A percentile compares a stretch with the other conserved stretches of the same genome.
phyloP scores from a whole-genome alignment of 495 filamentous ascomycete species.

The Penicillium turbatum region DNA sequence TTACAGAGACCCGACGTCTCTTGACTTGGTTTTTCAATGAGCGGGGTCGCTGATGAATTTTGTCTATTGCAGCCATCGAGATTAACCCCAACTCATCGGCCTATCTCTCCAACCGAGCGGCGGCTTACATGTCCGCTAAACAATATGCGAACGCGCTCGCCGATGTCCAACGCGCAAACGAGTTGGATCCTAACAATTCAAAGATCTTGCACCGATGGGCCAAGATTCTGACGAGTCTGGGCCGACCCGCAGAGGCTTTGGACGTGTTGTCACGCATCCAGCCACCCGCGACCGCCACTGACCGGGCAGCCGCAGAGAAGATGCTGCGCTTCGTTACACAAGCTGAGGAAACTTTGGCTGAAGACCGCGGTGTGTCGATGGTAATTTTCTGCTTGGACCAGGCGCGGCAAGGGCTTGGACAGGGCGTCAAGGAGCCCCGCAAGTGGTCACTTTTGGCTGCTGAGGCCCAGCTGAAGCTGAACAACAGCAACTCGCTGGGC shows the following conservation, averaged over 20 bases:
- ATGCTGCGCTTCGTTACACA: slow-evolving; percentile 81
- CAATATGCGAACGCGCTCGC: slow-evolving; percentile 75
- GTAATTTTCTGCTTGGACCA: slow-evolving; percentile 85
- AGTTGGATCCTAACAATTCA: slow-evolving; percentile 72
- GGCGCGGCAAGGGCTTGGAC: slow-evolving; percentile 73
- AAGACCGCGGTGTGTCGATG: slow-evolving; percentile 79
- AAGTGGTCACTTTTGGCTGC: slow-evolving; percentile 92
- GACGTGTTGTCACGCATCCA: slow-evolving; percentile 60
- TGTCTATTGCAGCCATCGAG: slow-evolving; percentile 65
- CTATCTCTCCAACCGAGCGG: slow-evolving; percentile 92
- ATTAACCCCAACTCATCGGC: slow-evolving; percentile 62
- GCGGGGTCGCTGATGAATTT: slow-evolving; percentile 10
- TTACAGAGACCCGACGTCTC: not conserved
- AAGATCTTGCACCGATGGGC: slow-evolving; percentile 87
- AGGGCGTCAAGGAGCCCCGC: slow-evolving; percentile 68
- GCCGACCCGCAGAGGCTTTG: slow-evolving; percentile 79
- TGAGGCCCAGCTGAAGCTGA: slow-evolving; percentile 93
- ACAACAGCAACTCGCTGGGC: slow-evolving; percentile 77
- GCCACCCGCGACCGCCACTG: slow-evolving; percentile 75
- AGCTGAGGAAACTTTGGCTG: slow-evolving; percentile 69
- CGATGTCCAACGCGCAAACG: slow-evolving; percentile 74
- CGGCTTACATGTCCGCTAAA: slow-evolving; percentile 81
- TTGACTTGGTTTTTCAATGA: not conserved
- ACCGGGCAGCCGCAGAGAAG: slow-evolving; percentile 69
- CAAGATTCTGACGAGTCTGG: slow-evolving; percentile 80